These are phyloP conservation scores for Plantago lanceolata DNA, from an alignment of 305 asterid genomes.

Conservation along the genomic window DNA sequence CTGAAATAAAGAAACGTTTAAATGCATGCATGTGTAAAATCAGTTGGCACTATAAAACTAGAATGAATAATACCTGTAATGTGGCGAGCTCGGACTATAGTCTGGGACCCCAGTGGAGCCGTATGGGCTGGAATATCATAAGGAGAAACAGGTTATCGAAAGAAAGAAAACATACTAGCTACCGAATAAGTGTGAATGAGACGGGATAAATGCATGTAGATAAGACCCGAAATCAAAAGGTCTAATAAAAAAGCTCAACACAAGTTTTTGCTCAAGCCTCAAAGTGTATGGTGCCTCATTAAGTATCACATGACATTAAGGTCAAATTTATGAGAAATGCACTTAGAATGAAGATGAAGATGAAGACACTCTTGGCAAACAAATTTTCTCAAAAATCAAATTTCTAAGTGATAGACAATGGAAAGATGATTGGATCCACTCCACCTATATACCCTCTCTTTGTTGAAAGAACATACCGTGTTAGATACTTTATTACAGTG, in stretches of 20 bases:
- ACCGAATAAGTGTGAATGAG: background rate
- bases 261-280: too few relatives aligned
- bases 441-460: too few relatives aligned
- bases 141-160: conserved; percentile 7
- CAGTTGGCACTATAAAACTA: conserved; percentile 9
- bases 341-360: background rate
- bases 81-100: conserved; percentile 86
- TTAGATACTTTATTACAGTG: too few relatives aligned
- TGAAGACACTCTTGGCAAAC: too few relatives aligned
- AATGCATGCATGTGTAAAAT: background rate
- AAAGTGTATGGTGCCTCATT: too few relatives aligned
- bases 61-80: conserved; percentile 49
- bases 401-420: too few relatives aligned
- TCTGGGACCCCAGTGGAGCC: conserved; percentile 66
- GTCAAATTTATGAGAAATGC: too few relatives aligned
- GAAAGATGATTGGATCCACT: too few relatives aligned
- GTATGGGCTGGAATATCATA: conserved; percentile 52
- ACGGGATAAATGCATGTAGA: background rate
- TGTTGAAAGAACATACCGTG: too few relatives aligned
- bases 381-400: too few relatives aligned
- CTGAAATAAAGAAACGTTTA: conserved; percentile 28
- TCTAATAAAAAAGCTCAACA: background rate
- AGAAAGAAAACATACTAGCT: conserved; percentile 8
- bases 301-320: background rate
- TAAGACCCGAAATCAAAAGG: background rate